A percentile compares a stretch with the other conserved stretches of the same genome.
Evolutionary conservation across 148 eudicot genomes (phyloP).

Genomic region (Heliosperma pusillum): DNA sequence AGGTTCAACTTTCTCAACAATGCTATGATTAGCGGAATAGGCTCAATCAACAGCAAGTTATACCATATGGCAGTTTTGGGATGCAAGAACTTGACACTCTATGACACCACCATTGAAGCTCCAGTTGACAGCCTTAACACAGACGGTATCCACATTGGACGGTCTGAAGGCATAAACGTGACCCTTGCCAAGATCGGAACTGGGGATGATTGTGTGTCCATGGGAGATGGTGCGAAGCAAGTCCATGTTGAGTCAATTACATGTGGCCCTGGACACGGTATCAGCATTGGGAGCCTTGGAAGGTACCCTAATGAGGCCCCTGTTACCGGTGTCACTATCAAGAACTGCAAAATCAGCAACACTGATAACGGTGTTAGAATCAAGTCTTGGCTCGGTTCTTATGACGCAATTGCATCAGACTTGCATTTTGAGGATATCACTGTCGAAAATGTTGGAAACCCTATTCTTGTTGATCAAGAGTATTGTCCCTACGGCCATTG

Average conservation of each 20-base stretch:
- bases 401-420: slow-evolving; percentile 21
- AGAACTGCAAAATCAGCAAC: slow-evolving; percentile 44
- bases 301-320: slow-evolving; percentile 34
- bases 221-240: slow-evolving; percentile 49
- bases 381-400: slow-evolving; percentile 56
- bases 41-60: slow-evolving; percentile 52
- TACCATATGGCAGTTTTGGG: slow-evolving; percentile 41
- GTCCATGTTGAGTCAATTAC: slow-evolving; percentile 36
- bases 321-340: slow-evolving; percentile 34
- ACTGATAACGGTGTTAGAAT: slow-evolving; percentile 53
- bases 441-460: slow-evolving; percentile 38
- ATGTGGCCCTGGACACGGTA: slow-evolving; percentile 75
- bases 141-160: slow-evolving; percentile 67
- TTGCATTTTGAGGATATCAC: slow-evolving; percentile 49
- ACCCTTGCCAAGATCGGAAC: slow-evolving; percentile 34
- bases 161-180: slow-evolving; percentile 33
- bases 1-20: slow-evolving; percentile 46
- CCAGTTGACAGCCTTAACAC: slow-evolving; percentile 52
- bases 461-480: too few relatives aligned
- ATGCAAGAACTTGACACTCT: slow-evolving; percentile 37
- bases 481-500: slow-evolving; percentile 44
- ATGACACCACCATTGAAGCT: slow-evolving; percentile 27
- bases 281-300: slow-evolving; percentile 68
- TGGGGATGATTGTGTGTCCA: slow-evolving; percentile 66
- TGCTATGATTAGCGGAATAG: slow-evolving; percentile 32